Evolutionary conservation across 805 yeast species (phyloP).

Genomic region (Saccharomycopsis sp.): DNA sequence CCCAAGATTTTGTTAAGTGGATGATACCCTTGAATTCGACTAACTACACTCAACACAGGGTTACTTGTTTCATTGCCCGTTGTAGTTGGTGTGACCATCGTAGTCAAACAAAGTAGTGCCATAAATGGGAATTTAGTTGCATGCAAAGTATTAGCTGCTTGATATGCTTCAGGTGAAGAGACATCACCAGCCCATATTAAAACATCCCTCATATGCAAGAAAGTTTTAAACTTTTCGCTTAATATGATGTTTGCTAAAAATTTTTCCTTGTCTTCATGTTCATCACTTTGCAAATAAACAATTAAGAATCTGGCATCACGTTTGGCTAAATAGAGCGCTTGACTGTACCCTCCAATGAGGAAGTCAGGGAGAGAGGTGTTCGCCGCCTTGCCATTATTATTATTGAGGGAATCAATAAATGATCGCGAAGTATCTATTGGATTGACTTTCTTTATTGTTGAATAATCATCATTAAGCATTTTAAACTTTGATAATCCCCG

Average conservation of each 20-base stretch:
- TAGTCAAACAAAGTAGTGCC: conserved; percentile 67
- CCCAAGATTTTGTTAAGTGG: conserved; percentile 37
- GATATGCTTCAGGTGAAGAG: conserved; percentile 74
- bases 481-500: background rate
- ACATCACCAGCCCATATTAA: conserved; percentile 86
- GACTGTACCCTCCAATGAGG: conserved; percentile 71
- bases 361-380: conserved; percentile 33
- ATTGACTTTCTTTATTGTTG: conserved; percentile 32
- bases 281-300: conserved; percentile 65
- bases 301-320: conserved; percentile 64
- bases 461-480: background rate
- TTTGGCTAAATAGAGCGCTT: conserved; percentile 66
- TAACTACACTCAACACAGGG: conserved; percentile 55
- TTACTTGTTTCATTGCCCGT: conserved; percentile 44
- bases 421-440: conserved; percentile 48
- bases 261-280: conserved; percentile 52
- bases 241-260: conserved; percentile 51
- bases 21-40: conserved; percentile 53
- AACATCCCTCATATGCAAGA: conserved; percentile 43
- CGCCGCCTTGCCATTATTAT: conserved; percentile 18
- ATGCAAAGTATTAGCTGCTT: conserved; percentile 67
- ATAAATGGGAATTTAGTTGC: conserved; percentile 76
- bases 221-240: conserved; percentile 40
- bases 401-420: conserved; percentile 34
- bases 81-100: conserved; percentile 43